These are phyloP conservation scores for Colletotrichum sp. DNA, from an alignment of 2,329 filamentous ascomycete genomes.

Conservation along the genomic window DNA sequence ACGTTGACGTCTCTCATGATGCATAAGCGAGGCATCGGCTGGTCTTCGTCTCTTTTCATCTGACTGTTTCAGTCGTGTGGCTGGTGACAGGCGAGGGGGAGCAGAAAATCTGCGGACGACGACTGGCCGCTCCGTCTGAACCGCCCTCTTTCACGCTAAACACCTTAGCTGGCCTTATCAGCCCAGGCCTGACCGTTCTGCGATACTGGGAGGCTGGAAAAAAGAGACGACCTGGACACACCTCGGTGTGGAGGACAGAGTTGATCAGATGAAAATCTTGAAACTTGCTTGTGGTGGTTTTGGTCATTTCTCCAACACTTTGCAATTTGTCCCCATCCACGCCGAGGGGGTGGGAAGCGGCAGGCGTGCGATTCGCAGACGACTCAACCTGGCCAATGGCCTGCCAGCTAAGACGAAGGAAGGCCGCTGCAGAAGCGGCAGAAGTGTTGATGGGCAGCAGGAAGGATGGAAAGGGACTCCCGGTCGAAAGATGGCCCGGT, in stretches of 20 bases:
- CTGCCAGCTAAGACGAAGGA: neutral
- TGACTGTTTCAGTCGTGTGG: constrained; percentile 9
- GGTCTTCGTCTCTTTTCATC: neutral
- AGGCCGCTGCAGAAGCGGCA: neutral
- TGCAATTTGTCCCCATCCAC: neutral
- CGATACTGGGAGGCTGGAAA: neutral
- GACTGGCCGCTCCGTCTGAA: constrained; percentile 18
- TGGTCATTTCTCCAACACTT: neutral
- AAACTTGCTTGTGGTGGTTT: constrained; percentile 2
- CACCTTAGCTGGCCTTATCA: neutral
- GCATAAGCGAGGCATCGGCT: neutral
- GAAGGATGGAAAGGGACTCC: neutral
- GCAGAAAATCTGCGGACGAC: neutral
- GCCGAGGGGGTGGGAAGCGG: constrained; percentile 2
- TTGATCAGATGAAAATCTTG: constrained; percentile 11
- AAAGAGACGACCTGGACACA: neutral
- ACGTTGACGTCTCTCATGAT: constrained; percentile 10
- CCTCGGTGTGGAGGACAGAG: neutral
- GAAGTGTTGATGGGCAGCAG: neutral
- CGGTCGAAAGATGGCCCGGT: neutral
- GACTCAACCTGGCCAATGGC: neutral
- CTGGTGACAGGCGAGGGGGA: neutral
- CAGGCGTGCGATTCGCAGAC: neutral
- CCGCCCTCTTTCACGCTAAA: neutral
- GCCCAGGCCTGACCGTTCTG: neutral